These are phyloP conservation scores for Irpex rosettiformis DNA, from an alignment of 1,284 basidiomycete genomes.

Conservation along the genomic window DNA sequence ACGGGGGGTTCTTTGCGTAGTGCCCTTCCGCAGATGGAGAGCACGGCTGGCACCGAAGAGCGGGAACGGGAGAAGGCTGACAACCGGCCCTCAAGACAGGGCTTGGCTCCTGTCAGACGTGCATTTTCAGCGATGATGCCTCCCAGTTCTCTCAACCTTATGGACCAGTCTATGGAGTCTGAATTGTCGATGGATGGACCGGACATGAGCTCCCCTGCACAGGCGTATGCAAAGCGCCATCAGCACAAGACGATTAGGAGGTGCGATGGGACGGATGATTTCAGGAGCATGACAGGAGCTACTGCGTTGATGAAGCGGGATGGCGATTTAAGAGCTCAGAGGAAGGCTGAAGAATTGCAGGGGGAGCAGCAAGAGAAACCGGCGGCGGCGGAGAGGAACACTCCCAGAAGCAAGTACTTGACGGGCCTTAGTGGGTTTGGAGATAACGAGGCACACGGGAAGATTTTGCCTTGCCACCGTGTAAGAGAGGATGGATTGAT, in stretches of 20 bases:
- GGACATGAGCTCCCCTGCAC: conserved; percentile 73
- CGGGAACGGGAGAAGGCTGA: background rate
- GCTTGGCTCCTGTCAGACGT: conserved; percentile 53
- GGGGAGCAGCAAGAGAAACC: conserved; percentile 11
- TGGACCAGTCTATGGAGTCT: conserved; percentile 28
- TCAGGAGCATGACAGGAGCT: conserved; percentile 61
- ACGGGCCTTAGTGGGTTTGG: conserved; percentile 63
- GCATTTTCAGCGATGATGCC: conserved; percentile 69
- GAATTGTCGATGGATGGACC: conserved; percentile 34
- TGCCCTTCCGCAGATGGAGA: conserved; percentile 22
- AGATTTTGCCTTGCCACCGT: conserved; percentile 90
- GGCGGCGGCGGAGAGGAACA: conserved; percentile 27
- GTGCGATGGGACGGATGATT: conserved; percentile 77
- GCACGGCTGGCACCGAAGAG: conserved; percentile 23
- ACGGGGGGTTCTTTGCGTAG: conserved; percentile 18
- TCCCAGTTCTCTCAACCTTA: conserved; percentile 36
- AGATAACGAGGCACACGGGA: conserved; percentile 90
- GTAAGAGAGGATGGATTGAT: conserved; percentile 95
- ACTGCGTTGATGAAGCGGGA: conserved; percentile 22
- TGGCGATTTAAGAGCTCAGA: conserved; percentile 45
- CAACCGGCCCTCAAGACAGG: conserved; percentile 20
- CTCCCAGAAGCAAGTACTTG: conserved; percentile 35
- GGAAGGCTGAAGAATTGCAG: background rate
- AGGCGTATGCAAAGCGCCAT: conserved; percentile 72
- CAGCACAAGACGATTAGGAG: conserved; percentile 69